Evolutionary conservation across 2,329 filamentous ascomycete genomes (phyloP), one percentile per base, ranked within the genome.

Genomic region (Teratosphaeriaceae sp.): DNA sequence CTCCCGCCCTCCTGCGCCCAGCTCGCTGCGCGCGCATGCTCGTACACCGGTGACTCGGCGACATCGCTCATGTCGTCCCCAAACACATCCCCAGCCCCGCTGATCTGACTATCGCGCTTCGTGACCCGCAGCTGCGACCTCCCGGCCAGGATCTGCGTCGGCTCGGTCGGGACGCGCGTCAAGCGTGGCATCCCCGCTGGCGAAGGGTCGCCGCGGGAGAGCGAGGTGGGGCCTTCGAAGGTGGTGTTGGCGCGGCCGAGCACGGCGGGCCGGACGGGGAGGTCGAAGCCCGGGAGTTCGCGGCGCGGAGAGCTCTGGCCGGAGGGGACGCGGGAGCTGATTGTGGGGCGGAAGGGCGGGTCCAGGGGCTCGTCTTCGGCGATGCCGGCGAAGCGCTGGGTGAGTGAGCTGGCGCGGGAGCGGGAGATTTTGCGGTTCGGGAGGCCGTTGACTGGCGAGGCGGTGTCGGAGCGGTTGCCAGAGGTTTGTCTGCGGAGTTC

Each of bases 331-430:
- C 60, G 48, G 22, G 77, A 73, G 46, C 72, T 69, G 51, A 80
- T 78, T 2, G 70, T 64, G 5, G 74, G 72, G 19, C 78, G 73
- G 34, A 67, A 62, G 38, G 75, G 71, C 20, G 73, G 69, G 18
- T 65, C 64, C 15, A 69, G 65, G 18, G 73, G 66, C 50, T 81
- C 77, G 52, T 81, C 76, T 53, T 79, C 74, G 30, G 55, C 55
- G 43, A 70, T 68, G 6, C 71, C 67, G 44, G 74, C 73, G 60
- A 74, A 77, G 47, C 78, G 74, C 45, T 82, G 78, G 45, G 68
- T 69, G 59, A 79, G 80, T 21, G 79, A 79, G 58, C 80, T 76
- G 18, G 79, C 77, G 11, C 80, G 74, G 45, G 78, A 75, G 48
- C 79, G 72, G 13, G 66, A 62, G 11, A 65, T 63, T 27, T 64